phyloP scores from a whole-genome alignment of 495 filamentous ascomycete genomes.

The Elaphomyces granulatus region DNA sequence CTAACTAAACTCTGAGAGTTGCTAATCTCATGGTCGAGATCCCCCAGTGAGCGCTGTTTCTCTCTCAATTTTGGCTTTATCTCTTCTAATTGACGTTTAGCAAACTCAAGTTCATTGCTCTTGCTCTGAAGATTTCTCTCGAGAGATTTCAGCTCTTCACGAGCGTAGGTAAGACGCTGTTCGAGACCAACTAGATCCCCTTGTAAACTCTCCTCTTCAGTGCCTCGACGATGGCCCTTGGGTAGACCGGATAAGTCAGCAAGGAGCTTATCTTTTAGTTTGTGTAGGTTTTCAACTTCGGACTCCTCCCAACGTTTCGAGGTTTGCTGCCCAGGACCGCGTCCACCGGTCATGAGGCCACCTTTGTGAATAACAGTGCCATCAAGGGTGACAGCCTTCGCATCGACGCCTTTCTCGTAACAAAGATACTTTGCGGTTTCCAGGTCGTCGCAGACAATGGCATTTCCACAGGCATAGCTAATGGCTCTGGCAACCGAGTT shows the following conservation, averaged over 20 bases:
- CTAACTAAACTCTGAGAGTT: conserved; percentile 65
- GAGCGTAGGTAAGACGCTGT: conserved; percentile 52
- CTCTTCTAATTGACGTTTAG: conserved; percentile 53
- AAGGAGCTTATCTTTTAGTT: conserved; percentile 53
- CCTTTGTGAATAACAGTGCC: conserved; percentile 92
- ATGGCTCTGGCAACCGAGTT: conserved; percentile 77
- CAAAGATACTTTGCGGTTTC: conserved; percentile 76
- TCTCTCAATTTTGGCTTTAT: conserved; percentile 65
- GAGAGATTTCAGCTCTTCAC: conserved; percentile 64
- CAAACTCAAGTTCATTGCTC: conserved; percentile 63
- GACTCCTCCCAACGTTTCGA: conserved; percentile 80
- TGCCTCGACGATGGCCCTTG: conserved; percentile 51
- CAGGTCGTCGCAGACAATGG: conserved; percentile 86
- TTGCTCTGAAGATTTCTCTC: conserved; percentile 79
- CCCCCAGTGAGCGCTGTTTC: conserved; percentile 49
- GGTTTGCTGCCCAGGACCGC: conserved; percentile 53
- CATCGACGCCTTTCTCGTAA: conserved; percentile 71
- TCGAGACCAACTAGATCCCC: conserved; percentile 74
- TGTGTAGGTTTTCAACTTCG: conserved; percentile 68
- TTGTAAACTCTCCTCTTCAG: conserved; percentile 66
- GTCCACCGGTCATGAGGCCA: conserved; percentile 94
- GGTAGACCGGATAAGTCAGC: conserved; percentile 63
- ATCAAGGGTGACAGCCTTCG: conserved; percentile 86
- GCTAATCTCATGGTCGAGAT: conserved; percentile 48
- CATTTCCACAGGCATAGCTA: conserved; percentile 84